Evolutionary conservation across 345 rosid genomes (phyloP).

Genomic region (Pseudoturritis turrita): DNA sequence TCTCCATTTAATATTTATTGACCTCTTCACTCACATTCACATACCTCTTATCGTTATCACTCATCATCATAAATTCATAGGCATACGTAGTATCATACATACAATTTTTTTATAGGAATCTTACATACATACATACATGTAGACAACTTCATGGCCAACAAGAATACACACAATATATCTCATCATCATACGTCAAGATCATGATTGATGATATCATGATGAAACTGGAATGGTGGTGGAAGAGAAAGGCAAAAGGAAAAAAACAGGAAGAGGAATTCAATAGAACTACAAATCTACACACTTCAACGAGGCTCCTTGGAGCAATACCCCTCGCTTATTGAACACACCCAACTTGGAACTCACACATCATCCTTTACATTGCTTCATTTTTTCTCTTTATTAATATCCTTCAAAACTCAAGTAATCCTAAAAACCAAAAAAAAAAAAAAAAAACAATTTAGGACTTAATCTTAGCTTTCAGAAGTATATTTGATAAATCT

Average conservation of each 20-base stretch:
- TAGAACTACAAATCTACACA: slow-evolving; percentile 16
- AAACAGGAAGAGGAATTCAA: background rate
- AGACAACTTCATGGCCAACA: slow-evolving; percentile 11
- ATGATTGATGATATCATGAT: slow-evolving; percentile 12
- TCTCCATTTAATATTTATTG: slow-evolving; percentile 18
- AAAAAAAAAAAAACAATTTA: background rate
- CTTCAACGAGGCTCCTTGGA: slow-evolving; percentile 21
- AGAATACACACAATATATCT: slow-evolving; percentile 5
- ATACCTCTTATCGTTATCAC: background rate
- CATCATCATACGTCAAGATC: background rate
- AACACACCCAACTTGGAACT: slow-evolving; percentile 25
- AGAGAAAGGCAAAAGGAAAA: background rate
- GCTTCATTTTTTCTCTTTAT: background rate
- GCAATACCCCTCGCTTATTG: slow-evolving; percentile 18
- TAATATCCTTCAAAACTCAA: background rate
- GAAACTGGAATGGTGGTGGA: background rate
- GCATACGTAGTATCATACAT: background rate
- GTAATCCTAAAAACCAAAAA: background rate
- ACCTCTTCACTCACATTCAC: slow-evolving; percentile 5
- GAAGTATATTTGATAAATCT: background rate
- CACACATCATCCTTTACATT: background rate
- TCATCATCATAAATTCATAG: no score
- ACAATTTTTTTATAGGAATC: no score
- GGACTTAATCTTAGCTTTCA: background rate
- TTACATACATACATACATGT: slow-evolving; percentile 5